Conservation (phyloP, 2,329 filamentous ascomycete genomes). For the Amesomyces nigricolor region DNA sequence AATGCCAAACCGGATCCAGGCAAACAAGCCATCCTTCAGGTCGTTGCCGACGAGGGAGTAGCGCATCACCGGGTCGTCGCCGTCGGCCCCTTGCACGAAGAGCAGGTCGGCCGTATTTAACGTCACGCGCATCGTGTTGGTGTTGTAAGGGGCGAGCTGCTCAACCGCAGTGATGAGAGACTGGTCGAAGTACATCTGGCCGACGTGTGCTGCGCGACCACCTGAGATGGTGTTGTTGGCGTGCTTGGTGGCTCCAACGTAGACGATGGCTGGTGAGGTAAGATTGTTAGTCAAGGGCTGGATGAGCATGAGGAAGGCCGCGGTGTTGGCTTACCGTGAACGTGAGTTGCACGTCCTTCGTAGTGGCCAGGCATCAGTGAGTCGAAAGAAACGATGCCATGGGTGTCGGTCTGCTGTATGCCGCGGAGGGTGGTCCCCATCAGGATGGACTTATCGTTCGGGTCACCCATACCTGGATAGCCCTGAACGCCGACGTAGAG, state of each 20-base stretch:
- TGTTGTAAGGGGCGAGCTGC: slow-evolving; percentile 26
- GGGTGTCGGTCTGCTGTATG: slow-evolving; percentile 35
- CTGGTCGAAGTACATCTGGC: slow-evolving; percentile 31
- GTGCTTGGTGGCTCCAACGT: slow-evolving; percentile 40
- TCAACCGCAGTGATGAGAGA: slow-evolving; percentile 24
- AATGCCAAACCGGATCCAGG: slow-evolving; percentile 31
- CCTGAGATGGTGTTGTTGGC: slow-evolving; percentile 29
- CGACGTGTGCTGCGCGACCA: slow-evolving; percentile 27
- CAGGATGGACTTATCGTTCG: slow-evolving; percentile 36
- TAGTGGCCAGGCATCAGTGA: slow-evolving; percentile 44
- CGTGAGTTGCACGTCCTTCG: slow-evolving; percentile 41
- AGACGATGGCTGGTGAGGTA: slow-evolving; percentile 23
- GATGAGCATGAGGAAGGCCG: background rate
- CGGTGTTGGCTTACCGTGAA: slow-evolving; percentile 33
- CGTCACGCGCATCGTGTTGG: slow-evolving; percentile 24
- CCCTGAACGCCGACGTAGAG: slow-evolving; percentile 33
- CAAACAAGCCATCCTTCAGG: slow-evolving; percentile 27
- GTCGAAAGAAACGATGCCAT: slow-evolving; percentile 38
- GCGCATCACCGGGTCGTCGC: slow-evolving; percentile 30
- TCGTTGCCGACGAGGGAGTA: slow-evolving; percentile 27
- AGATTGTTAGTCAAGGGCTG: background rate
- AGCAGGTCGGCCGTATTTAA: slow-evolving; percentile 28
- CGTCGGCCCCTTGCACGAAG: slow-evolving; percentile 27
- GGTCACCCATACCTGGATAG: slow-evolving; percentile 34
- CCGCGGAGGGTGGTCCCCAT: slow-evolving; percentile 40